A percentile compares a stretch with the other conserved stretches of the same genome.
These are phyloP conservation scores for Eucalyptus marginata DNA, from an alignment of 345 rosid genomes.

Conservation along the genomic window DNA sequence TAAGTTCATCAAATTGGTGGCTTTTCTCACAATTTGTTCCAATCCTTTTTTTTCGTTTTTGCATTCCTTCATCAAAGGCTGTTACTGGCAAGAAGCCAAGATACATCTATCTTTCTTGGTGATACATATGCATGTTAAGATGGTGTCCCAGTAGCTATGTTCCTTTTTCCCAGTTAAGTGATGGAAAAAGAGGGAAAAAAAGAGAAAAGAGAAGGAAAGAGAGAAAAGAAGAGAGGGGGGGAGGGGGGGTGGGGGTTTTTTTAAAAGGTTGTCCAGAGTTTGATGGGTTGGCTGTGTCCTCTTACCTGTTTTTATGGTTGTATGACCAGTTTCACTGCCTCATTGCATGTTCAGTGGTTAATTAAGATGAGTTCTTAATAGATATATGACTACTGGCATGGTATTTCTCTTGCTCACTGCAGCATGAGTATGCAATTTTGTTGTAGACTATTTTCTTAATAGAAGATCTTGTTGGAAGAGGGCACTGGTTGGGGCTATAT, in stretches of 20 bases:
- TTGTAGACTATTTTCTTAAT: background rate
- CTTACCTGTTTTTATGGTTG: background rate
- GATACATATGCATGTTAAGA: background rate
- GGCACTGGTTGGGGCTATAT: background rate
- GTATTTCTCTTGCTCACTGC: background rate
- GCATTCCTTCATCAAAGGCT: background rate
- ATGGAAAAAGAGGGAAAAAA: background rate
- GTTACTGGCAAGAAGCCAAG: background rate
- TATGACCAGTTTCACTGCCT: background rate
- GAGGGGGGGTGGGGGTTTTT: too few species aligned
- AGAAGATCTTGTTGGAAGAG: background rate
- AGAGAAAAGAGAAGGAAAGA: too few species aligned
- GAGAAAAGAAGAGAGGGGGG: fast-evolving
- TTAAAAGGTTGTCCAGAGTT: background rate
- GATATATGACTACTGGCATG: background rate
- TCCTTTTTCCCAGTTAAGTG: background rate
- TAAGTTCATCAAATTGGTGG: slow-evolving; percentile 13
- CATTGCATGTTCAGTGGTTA: background rate
- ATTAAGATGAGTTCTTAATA: background rate
- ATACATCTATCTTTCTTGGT: background rate
- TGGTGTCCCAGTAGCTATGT: background rate
- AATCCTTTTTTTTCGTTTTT: background rate
- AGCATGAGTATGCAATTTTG: background rate
- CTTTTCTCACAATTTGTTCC: background rate
- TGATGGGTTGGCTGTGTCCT: background rate